phyloP scores from a whole-genome alignment of 1,284 basidiomycete species.

The Tilletia horrida region DNA sequence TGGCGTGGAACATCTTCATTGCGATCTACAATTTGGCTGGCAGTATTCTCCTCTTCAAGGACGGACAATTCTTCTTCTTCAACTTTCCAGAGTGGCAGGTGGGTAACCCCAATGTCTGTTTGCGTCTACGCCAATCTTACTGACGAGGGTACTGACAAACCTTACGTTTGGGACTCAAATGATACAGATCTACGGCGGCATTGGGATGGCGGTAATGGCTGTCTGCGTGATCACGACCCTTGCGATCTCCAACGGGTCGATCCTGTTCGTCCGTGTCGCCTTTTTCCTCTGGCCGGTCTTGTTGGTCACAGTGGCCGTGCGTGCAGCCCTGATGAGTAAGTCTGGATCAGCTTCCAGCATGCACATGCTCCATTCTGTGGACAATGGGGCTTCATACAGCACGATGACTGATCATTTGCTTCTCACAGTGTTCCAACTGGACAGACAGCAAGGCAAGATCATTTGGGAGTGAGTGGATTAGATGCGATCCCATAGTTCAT shows the following conservation, averaged over 20 bases:
- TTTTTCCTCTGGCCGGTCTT: constrained; percentile 72
- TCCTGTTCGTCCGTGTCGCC: constrained; percentile 68
- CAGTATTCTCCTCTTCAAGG: constrained; percentile 66
- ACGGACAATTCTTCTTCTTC: constrained; percentile 70
- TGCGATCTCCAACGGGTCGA: constrained; percentile 69
- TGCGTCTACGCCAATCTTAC: no score
- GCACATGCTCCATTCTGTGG: not conserved
- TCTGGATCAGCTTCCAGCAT: constrained; percentile 23
- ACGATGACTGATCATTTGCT: not conserved
- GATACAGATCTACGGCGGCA: constrained; percentile 71
- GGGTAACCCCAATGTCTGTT: no score
- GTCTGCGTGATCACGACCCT: constrained; percentile 64
- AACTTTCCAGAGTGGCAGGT: constrained; percentile 61
- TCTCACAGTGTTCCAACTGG: constrained; percentile 39
- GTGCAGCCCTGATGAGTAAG: constrained; percentile 72
- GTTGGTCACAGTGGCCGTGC: constrained; percentile 66
- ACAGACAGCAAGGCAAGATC: constrained; percentile 60
- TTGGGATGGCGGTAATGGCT: constrained; percentile 64
- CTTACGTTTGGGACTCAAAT: no score
- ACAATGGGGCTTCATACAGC: no score
- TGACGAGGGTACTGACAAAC: no score
- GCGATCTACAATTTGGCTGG: constrained; percentile 71
- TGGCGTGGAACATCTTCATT: constrained; percentile 69
- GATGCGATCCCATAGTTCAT: not conserved
- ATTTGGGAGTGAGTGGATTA: constrained; percentile 63